Base-by-base conservation (phyloP, 176 grass and related monocot species). In the Themeda triandra region DNA sequence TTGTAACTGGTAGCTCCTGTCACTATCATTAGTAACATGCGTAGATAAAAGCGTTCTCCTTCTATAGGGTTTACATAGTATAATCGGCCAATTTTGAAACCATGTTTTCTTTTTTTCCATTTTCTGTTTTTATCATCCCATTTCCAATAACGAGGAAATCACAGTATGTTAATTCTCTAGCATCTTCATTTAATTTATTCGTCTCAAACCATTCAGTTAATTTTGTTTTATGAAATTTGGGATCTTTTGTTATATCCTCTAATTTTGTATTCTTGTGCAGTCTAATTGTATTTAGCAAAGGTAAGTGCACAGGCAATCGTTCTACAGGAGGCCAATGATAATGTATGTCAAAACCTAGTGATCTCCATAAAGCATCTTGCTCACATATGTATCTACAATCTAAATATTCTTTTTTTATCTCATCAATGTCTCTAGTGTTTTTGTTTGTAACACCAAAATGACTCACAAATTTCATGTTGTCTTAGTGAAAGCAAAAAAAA, bases 281-380 rank as follows among this genome's bases (percentile, higher is more conserved):
- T 9, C 2, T 23, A 0, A 56, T 0, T 3, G 0, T 9, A 0
- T 56, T 56, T 0, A 7, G 1, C 3, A 56, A 3, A 23, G 53
- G 6, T 56, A 56, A 7, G 3, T 56, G 53, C 0, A 56, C 8
- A 1, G 53, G 53, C 2, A 23, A 10, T 56, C 53, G 1, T 21
- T 56, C 53, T 0, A 56, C 53, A 0, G 53, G 53, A 2, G 53
- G 53, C 53, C 53, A 56, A 3, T 56, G 53, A 3, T 56, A 23
- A 10, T 56, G 53, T 56, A 56, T 56, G 0, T 23, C 19, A 23
- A 2, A 56, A 0, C 21, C 53, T 0, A 56, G 21, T 23, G 23
- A 23, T 56, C 53, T 56, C 53, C 53, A 56, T 2, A 56, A 2
- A 2, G 53, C 53, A 23, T 56, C 53, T 56, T 23, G 53, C 2